Evolutionary conservation across 257 asterid species (phyloP).

Genomic region (Coffea canephora): DNA sequence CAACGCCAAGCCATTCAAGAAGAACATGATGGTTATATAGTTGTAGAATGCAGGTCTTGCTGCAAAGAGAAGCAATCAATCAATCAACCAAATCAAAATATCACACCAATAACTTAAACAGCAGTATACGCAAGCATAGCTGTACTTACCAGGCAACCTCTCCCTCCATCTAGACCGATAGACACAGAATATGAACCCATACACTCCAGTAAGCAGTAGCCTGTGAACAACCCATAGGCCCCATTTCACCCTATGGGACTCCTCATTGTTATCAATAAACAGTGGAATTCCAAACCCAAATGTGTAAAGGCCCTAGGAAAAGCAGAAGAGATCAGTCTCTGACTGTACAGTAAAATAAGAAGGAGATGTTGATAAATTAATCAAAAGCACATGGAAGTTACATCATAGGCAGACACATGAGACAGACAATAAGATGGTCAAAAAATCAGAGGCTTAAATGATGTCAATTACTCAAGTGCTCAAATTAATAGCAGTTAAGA

Average conservation of each 20-base stretch:
- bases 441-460: too few species aligned
- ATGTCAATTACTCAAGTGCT: too few species aligned
- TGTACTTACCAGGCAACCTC: constrained; percentile 41
- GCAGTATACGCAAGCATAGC: neutral
- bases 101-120: neutral
- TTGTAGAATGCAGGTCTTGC: constrained; percentile 53
- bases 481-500: too few species aligned
- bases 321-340: constrained; percentile 1
- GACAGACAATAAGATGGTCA: neutral
- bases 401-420: neutral
- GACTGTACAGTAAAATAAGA: neutral
- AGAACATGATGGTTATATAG: constrained; percentile 37
- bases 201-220: constrained; percentile 39
- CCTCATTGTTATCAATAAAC: constrained; percentile 22
- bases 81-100: neutral
- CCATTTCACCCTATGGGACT: constrained; percentile 31
- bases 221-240: constrained; percentile 48
- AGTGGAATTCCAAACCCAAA: constrained; percentile 39
- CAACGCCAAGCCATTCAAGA: constrained; percentile 29
- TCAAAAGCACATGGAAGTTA: neutral
- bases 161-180: constrained; percentile 43
- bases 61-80: constrained; percentile 20
- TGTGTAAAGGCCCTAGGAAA: constrained; percentile 32
- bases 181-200: constrained; percentile 39
- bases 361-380: neutral